A percentile compares a stretch with the other conserved stretches of the same genome.
These are phyloP conservation scores for Fusarium paranaense DNA, from an alignment of 2,329 filamentous ascomycete genomes.

Conservation along the genomic window DNA sequence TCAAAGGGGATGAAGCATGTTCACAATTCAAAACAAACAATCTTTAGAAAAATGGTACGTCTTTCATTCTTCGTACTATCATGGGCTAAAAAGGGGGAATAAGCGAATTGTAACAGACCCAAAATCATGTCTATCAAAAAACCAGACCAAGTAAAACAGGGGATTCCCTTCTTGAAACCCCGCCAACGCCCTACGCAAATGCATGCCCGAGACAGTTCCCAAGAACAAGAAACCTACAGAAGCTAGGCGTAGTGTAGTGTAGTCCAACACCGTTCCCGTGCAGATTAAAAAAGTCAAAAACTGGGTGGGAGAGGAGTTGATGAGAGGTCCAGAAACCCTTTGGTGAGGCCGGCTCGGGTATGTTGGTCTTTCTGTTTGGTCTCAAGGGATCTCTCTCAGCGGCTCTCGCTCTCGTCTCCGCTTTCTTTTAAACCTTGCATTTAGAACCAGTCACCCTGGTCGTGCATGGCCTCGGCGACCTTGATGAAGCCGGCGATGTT, in stretches of 20 bases:
- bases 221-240: slow-evolving; percentile 35
- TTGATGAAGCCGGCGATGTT: slow-evolving; percentile 99
- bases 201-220: slow-evolving; percentile 37
- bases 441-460: slow-evolving; percentile 93
- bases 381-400: slow-evolving; percentile 18
- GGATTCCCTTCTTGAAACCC: slow-evolving; percentile 36
- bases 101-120: slow-evolving; percentile 15
- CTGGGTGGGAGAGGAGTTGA: background rate
- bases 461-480: slow-evolving; percentile 93
- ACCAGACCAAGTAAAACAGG: slow-evolving; percentile 18
- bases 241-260: slow-evolving; percentile 5
- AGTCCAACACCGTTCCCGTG: slow-evolving; percentile 20
- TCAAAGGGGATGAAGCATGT: background rate
- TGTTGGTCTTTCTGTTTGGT: slow-evolving; percentile 26
- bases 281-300: slow-evolving; percentile 12
- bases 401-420: slow-evolving; percentile 15
- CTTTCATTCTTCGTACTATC: slow-evolving; percentile 39
- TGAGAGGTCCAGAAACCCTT: slow-evolving; percentile 28
- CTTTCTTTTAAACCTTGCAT: background rate
- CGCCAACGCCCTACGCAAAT: slow-evolving; percentile 44
- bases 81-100: slow-evolving; percentile 27
- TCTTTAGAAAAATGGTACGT: slow-evolving; percentile 11
- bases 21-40: background rate
- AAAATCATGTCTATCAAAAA: slow-evolving; percentile 14
- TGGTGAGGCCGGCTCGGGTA: slow-evolving; percentile 42